Base-by-base conservation (phyloP, 1,284 basidiomycete genomes). In the Ceratobasidium sp. region DNA sequence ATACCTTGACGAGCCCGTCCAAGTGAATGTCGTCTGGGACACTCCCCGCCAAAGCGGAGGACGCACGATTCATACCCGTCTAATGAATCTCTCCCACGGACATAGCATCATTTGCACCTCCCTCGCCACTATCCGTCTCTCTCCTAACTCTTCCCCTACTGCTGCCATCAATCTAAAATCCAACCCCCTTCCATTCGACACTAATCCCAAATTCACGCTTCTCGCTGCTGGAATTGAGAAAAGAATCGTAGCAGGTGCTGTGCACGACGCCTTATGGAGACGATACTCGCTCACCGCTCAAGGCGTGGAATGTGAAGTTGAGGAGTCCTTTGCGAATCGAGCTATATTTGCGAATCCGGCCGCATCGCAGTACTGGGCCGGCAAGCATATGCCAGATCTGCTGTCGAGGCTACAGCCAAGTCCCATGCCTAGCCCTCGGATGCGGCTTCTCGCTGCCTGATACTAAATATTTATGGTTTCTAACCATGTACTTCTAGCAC, bases 41-140 rank as follows among this genome's bases (percentile, higher is more conserved):
- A 66, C 62, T 7, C 62, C 62, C 1, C 62, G 62, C 23, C 47
- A 66, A 26, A 66, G 50, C 14, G 62, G 62, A 23, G 47, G 47
- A 32, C 62, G 62, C 4, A 66, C 32, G 4, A 32, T 52, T 18
- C 62, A 66, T n/a, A 66, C 62, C n/a, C 62, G 62, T 3, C 23
- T 66, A 18, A 66, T 66, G 62, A 66, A 66, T 18, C 62, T 66
- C 4, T 66, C 47, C 46, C 62, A 66, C 18, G 6, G 30, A 50
- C 62, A 66, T 38, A 66, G 62, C 9, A 66, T 66, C 49, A 52
- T 66, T 16, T 66, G 62, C n/a, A 66, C 62, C 11, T 66, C 62
- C 35, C 46, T 66, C 9, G 62, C 62, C n/a, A 66, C 62, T n/a
- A 66, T 66, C 14, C 62, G 62, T 23, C 46, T 66, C 16, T 46